Conservation (phyloP, 805 yeast genomes). For the Candida berthetii region DNA sequence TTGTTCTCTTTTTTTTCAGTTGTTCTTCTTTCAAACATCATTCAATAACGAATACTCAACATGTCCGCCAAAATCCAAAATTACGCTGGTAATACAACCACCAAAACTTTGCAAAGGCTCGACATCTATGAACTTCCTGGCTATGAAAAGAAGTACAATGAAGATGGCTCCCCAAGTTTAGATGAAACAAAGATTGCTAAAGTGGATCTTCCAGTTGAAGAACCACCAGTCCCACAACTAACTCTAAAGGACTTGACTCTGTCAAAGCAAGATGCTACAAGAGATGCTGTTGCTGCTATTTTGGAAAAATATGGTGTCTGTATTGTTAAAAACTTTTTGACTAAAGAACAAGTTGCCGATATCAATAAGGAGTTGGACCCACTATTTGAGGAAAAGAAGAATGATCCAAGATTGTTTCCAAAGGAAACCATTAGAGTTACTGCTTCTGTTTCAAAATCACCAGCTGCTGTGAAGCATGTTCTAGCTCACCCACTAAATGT, state of each 20-base stretch:
- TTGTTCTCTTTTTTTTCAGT: no score
- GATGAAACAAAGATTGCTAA: neutral
- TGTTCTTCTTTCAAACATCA: neutral
- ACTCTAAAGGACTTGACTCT: neutral
- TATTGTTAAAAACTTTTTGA: constrained; percentile 11
- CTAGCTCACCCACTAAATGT: constrained; percentile 13
- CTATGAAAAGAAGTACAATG: no score
- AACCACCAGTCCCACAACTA: neutral
- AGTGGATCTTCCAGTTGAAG: neutral
- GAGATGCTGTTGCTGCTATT: constrained; percentile 5
- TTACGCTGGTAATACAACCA: constrained; percentile 1
- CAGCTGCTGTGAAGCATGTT: constrained; percentile 11
- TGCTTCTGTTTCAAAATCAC: constrained; percentile 13
- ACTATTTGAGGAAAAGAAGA: constrained; percentile 9
- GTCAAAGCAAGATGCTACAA: constrained; percentile 2
- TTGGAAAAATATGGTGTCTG: constrained; percentile 17
- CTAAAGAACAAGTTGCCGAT: constrained; percentile 4
- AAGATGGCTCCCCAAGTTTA: neutral
- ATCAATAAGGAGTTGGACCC: constrained; percentile 13
- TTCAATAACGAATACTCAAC: neutral
- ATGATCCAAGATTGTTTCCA: constrained; percentile 17
- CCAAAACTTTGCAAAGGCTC: neutral
- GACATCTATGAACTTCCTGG: neutral
- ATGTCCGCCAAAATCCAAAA: neutral
- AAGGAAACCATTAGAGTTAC: constrained; percentile 13